These are phyloP conservation scores for Lichtheimia hyalospora DNA, from an alignment of 371 early-diverging fungal genomes.

Conservation along the genomic window DNA sequence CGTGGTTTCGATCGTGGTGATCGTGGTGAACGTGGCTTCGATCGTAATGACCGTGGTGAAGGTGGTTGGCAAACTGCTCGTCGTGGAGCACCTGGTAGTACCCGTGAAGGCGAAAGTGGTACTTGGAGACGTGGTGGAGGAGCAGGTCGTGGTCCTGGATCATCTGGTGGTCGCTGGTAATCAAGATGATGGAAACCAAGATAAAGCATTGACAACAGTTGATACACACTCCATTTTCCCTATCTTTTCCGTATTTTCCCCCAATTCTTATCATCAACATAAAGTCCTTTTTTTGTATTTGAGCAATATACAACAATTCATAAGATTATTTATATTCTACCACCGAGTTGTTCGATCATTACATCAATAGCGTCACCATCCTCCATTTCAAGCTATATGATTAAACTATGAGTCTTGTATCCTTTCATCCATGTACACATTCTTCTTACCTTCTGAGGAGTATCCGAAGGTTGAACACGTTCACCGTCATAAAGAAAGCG, in stretches of 20 bases:
- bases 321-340: too few relatives aligned
- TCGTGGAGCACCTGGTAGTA: constrained; percentile 7
- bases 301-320: too few relatives aligned
- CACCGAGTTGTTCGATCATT: constrained; percentile 88
- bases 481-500: constrained; percentile 90
- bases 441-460: constrained; percentile 75
- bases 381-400: constrained; percentile 85
- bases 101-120: background rate
- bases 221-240: too few relatives aligned
- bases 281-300: too few relatives aligned
- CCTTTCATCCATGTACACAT: background rate
- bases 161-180: too few relatives aligned
- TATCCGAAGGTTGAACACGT: constrained; percentile 72
- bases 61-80: constrained; percentile 5
- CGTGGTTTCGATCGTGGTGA: constrained; percentile 2
- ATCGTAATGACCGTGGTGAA: constrained; percentile 4
- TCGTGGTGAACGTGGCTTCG: constrained; percentile 1
- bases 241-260: too few relatives aligned
- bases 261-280: too few relatives aligned
- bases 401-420: background rate
- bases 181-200: too few relatives aligned
- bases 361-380: constrained; percentile 93
- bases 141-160: too few relatives aligned
- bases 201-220: too few relatives aligned
- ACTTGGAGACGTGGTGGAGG: too few relatives aligned